Evolutionary conservation across 768 basidiomycete species (phyloP), one percentile per base, ranked within the genome.

Genomic region (Ephemerocybe angulata): DNA sequence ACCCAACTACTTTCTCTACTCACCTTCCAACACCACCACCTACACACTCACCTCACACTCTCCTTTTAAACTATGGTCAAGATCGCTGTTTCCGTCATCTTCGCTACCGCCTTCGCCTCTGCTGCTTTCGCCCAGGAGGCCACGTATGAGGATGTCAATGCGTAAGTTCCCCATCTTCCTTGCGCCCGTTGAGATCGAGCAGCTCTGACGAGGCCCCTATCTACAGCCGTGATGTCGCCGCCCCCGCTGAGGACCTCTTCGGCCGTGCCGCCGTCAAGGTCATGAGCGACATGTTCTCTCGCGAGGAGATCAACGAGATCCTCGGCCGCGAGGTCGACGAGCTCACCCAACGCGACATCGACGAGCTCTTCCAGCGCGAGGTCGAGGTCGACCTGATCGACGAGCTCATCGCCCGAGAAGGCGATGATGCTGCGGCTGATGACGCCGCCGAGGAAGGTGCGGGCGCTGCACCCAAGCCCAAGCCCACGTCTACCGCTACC

Each of bases 241-340:
- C 40, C 38, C 25, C 27, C 35, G 35, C 19, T 12, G 11, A 17
- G 11, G 54, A 55, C 29, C 48, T 55, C 49, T 55, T 55, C 30
- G 49, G 54, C 28, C 54, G 54, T 41, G 54, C 54, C 25, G 54
- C 41, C 13, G 49, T 31, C 41, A 49, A 55, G 19, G 54, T 50
- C 12, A 28, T 55, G 28, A 55, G 44, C 54, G 54, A 55, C 38
- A 24, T 55, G n/a, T 55, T 50, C 30, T 33, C 35, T 17, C 54
- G 54, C 3, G 54, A 55, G 31, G 54, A 55, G 27, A 35, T 55
- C 19, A 21, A 24, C 19, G 54, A 55, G 8, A 21, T 55, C 35
- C 15, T 50, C 48, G 54, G 41, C 4, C 54, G 54, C 5, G 54
- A 55, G n/a, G 13, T 54, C 31, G 53, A 54, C 19, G 53, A 54